Evolutionary conservation across 768 basidiomycete species (phyloP), one percentile per base, ranked within the genome.

Genomic region (Boletus tylopilopsis): DNA sequence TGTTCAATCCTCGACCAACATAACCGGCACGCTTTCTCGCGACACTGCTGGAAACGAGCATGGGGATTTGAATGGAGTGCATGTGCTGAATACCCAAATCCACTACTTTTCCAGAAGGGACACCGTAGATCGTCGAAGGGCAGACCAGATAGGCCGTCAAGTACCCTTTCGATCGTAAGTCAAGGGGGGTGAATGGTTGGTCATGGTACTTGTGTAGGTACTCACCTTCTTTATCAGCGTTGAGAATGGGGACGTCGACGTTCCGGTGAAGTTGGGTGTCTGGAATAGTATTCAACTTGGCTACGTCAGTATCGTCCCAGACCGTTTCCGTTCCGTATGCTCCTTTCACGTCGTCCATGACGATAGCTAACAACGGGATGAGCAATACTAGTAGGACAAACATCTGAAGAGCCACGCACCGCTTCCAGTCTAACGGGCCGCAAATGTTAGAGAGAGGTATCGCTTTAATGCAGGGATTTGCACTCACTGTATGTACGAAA

Each of bases 401-500:
- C 11, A 12, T 2, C 24, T 0, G 22, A 47, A 5, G 13, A 24
- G 19, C 25, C 33, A 16, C 65, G 36, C 45, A 76, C 78, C 78
- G 18, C 73, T 76, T 12, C 80, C 79, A 39, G 79, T 81, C 78
- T 81, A 43, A 6, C 22, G 2, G 6, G 10, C 8, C 23, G 19
- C n/a, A 1, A n/a, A n/a, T 3, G 5, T 59, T 10, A 49, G 34
- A n/a, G 2, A n/a, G 24, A 6, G 6, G 6, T 5, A 24, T 6
- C 11, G 16, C n/a, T n/a, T 33, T 15, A 7, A 32, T 23, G 35
- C 5, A 10, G 10, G 1, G 18, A 22, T 6, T n/a, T n/a, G n/a
- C 2, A 64, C 81, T 56, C 56, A 82, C 85, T 0, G 83, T 84
- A 57, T 88, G 81, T 16, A 88, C 84, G 10, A 81, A 69, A 49